Evolutionary conservation across 208 protist genomes (phyloP).

Genomic region (Leishmania braziliensis): DNA sequence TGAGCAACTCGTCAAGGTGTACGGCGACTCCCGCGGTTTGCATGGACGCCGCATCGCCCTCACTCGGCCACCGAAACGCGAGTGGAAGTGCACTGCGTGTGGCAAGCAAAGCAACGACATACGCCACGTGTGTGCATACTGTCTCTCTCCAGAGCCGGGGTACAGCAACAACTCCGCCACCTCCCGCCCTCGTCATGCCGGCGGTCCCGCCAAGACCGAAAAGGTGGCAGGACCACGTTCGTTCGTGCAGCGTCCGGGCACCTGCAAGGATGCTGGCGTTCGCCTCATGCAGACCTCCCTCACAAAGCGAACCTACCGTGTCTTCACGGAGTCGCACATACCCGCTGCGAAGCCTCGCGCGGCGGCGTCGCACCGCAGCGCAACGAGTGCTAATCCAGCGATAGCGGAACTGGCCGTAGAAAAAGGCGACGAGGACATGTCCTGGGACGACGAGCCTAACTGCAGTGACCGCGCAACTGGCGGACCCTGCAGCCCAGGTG

Average conservation of each 20-base stretch:
- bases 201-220: background rate
- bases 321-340: constrained; percentile 36
- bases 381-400: background rate
- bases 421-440: constrained; percentile 17
- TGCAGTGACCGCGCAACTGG: background rate
- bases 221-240: background rate
- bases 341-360: constrained; percentile 1
- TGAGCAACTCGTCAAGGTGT: constrained; percentile 41
- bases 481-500: background rate
- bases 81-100: constrained; percentile 48
- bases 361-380: background rate
- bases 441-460: constrained; percentile 18
- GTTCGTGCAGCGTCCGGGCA: constrained; percentile 17
- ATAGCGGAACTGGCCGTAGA: constrained; percentile 1
- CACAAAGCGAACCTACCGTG: constrained; percentile 47
- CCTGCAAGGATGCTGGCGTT: constrained; percentile 28
- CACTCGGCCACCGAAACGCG: constrained; percentile 27
- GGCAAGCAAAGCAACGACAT: constrained; percentile 38
- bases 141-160: constrained; percentile 44
- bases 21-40: constrained; percentile 36
- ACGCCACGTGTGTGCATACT: constrained; percentile 53
- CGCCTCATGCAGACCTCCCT: constrained; percentile 19
- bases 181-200: background rate
- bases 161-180: background rate
- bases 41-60: constrained; percentile 29